Evolutionary conservation across 106 monocot species (phyloP), one percentile per base, ranked within the genome.

Genomic region (Apostasia ramifera): DNA sequence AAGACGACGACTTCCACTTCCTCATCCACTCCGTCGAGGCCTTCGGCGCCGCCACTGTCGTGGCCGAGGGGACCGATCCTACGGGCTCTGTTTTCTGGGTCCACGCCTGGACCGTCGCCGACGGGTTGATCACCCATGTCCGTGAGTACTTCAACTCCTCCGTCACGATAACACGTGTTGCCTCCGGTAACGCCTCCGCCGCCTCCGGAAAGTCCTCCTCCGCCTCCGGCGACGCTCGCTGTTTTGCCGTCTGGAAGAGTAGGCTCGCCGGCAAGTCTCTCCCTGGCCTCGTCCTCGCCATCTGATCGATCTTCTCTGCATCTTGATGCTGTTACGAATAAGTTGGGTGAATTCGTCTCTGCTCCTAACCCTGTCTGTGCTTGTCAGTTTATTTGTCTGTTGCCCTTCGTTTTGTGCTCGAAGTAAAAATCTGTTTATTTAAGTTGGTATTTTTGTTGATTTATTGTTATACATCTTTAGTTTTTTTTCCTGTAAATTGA

Each of bases 91-190:
- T 70, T 26, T 67, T 71, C 52, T 83, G 83, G 83, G 67, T 83
- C 11, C 79, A 83, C 79, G 79, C 79, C 39, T 83, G 79, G 83
- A 83, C 79, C 60, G 75, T 83, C 11, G 8, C 75, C 39, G 71
- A 83, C 63, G 79, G 83, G 75, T 39, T 81, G 46, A 81, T 81
- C 44, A 81, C 67, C 46, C 76, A 77, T 51, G 67, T 81, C 38
- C 77, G 93, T 65, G 93, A 94, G 82, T 94, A 94, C 73, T 90
- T 87, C 74, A 86, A 94, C 72, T 89, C 89, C 14, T 80, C 80
- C 54, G 74, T 92, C 51, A 85, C 81, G 14, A 88, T 92, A 39
- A 88, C 88, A 15, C 53, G 74, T n/a, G 43, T 62, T 3, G 44
- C 62, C 3, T 12, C 62, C 1, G 44, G 7, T 9, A 40, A 38